Evolutionary conservation across 192 early-diverging fungal species (phyloP).

Genomic region (Umbelopsis vinacea): DNA sequence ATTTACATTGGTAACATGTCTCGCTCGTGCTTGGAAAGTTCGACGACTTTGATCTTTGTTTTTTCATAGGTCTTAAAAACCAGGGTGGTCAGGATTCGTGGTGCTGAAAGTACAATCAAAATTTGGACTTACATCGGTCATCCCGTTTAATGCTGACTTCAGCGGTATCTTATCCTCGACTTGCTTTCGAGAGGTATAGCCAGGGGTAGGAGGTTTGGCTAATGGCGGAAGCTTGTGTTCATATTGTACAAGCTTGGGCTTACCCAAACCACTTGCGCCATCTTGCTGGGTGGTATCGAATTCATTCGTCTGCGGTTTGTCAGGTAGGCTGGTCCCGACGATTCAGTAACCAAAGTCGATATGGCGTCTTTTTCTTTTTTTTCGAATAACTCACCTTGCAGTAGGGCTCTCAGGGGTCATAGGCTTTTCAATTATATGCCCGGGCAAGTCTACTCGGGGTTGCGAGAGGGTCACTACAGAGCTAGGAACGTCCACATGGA

Average conservation of each 20-base stretch:
- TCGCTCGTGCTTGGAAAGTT: slow-evolving; percentile 63
- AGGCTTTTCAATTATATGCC: no score
- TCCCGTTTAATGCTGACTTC: slow-evolving; percentile 44
- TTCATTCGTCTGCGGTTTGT: neutral
- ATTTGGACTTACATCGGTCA: slow-evolving; percentile 18
- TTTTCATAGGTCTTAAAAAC: slow-evolving; percentile 54
- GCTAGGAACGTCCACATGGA: neutral
- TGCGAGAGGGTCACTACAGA: neutral
- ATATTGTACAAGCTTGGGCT: neutral
- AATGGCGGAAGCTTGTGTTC: slow-evolving; percentile 13
- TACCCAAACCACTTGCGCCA: neutral
- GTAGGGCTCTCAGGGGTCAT: no score
- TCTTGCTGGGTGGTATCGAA: neutral
- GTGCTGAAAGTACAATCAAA: no score
- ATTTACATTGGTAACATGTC: slow-evolving; percentile 48
- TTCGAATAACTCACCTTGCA: no score
- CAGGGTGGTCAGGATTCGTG: no score
- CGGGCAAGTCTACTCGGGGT: neutral
- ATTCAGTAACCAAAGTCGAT: neutral
- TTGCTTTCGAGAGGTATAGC: neutral
- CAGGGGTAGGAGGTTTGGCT: slow-evolving; percentile 22
- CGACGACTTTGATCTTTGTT: slow-evolving; percentile 65
- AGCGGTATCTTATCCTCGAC: slow-evolving; percentile 38
- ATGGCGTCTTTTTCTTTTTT: no score
- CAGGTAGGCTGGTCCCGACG: neutral